Conservation (phyloP, 345 rosid species). For the Mallotus nudiflorus region DNA sequence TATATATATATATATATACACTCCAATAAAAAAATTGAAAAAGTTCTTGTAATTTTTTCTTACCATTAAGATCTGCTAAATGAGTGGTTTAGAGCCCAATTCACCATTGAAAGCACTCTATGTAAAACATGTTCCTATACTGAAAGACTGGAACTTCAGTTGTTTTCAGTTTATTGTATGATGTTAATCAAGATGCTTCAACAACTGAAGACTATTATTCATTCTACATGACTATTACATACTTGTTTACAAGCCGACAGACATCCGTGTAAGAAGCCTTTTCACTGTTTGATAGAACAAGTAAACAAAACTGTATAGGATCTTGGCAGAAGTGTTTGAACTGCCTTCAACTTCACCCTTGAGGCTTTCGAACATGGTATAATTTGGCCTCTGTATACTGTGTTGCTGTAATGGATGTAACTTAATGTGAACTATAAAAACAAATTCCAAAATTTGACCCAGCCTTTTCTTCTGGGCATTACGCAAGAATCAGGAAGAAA, state of each 20-base stretch:
- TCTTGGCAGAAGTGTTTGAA: neutral
- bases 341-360: conserved; percentile 5
- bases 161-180: no score
- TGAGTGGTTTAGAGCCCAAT: no score
- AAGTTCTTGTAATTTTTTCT: no score
- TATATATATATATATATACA: no score
- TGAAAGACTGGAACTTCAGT: no score
- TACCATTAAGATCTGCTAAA: no score
- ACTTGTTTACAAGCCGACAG: neutral
- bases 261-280: neutral
- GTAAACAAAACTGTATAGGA: neutral
- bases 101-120: no score
- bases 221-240: conserved; percentile 3
- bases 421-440: neutral
- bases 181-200: no score
- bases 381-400: neutral
- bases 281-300: neutral
- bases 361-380: neutral
- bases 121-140: no score
- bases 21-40: no score
- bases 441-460: conserved; percentile 8
- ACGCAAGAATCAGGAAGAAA: neutral
- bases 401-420: neutral
- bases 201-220: neutral
- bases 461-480: conserved; percentile 1